Conservation (phyloP, 2,329 filamentous ascomycete species). For the Colletotrichum incanum region DNA sequence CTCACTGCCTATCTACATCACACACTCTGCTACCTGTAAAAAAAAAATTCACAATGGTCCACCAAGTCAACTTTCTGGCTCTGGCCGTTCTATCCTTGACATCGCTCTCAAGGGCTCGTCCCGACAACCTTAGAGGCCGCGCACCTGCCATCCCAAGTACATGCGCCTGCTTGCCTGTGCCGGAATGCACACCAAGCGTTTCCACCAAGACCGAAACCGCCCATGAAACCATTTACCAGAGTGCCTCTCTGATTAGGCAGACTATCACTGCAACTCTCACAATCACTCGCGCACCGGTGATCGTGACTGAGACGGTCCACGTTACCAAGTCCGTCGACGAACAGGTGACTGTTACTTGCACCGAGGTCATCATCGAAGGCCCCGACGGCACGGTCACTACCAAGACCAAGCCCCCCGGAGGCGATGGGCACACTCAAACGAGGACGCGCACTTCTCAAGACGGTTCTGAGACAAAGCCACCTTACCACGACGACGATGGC, state of each 20-base stretch:
- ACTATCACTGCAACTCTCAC: conserved; percentile 45
- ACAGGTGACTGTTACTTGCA: conserved; percentile 33
- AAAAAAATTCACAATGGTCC: conserved; percentile 44
- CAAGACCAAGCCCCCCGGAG: conserved; percentile 20
- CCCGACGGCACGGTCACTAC: conserved; percentile 30
- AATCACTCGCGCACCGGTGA: conserved; percentile 21
- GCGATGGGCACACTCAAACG: conserved; percentile 4
- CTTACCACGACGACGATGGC: conserved; percentile 7
- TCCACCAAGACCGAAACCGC: conserved; percentile 35
- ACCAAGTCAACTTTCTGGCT: conserved; percentile 11
- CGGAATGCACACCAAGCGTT: conserved; percentile 27
- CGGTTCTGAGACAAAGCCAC: conserved; percentile 11
- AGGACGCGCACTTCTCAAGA: background rate
- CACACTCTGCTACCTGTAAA: background rate
- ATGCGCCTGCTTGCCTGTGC: conserved; percentile 30
- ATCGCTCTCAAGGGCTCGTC: conserved; percentile 17
- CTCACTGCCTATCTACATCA: background rate
- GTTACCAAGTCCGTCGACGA: conserved; percentile 17
- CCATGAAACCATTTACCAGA: conserved; percentile 46
- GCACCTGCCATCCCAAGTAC: conserved; percentile 38
- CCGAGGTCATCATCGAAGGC: conserved; percentile 29
- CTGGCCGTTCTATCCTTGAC: conserved; percentile 27
- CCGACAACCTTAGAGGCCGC: conserved; percentile 36
- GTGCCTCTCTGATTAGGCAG: conserved; percentile 36
- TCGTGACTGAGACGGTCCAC: conserved; percentile 30